Percentiles rank a stretch among this genome's conserved stretches.
phyloP scores from a whole-genome alignment of 2,329 filamentous ascomycete species.

The Knoxdaviesia proteae region DNA sequence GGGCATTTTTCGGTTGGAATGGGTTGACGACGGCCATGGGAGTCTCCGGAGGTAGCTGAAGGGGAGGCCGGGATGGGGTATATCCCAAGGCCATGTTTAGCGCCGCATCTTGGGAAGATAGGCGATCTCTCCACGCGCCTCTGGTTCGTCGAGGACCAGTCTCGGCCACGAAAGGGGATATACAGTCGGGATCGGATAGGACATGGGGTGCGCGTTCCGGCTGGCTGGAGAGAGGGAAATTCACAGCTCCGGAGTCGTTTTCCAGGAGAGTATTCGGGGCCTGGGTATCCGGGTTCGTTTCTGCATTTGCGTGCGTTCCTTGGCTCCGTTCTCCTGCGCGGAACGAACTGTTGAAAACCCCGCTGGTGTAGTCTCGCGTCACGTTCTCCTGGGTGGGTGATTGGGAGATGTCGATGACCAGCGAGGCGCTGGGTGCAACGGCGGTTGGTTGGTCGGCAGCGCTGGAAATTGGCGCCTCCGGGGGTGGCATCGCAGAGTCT shows the following conservation, averaged over 20 bases:
- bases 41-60: constrained; percentile 20
- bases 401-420: constrained; percentile 3
- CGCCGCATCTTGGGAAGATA: constrained; percentile 13
- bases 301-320: constrained; percentile 7
- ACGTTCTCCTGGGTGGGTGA: constrained; percentile 34
- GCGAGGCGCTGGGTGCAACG: too few species aligned
- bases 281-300: constrained; percentile 9
- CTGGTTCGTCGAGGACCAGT: constrained; percentile 16
- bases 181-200: constrained; percentile 11
- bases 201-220: constrained; percentile 15
- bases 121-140: constrained; percentile 16
- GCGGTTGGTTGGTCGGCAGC: too few species aligned
- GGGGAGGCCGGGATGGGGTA: constrained; percentile 12
- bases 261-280: constrained; percentile 17
- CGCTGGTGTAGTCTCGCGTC: constrained; percentile 32
- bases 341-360: constrained; percentile 11
- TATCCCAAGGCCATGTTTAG: constrained; percentile 2
- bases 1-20: constrained; percentile 11
- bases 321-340: constrained; percentile 6
- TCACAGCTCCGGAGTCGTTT: constrained; percentile 28
- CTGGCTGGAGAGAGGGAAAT: constrained; percentile 18
- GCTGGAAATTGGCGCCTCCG: too few species aligned
- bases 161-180: constrained; percentile 5
- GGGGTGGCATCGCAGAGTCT: too few species aligned
- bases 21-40: constrained; percentile 27